phyloP scores from a whole-genome alignment of 2,329 filamentous ascomycete species.

The Ophiostoma angusticollis region DNA sequence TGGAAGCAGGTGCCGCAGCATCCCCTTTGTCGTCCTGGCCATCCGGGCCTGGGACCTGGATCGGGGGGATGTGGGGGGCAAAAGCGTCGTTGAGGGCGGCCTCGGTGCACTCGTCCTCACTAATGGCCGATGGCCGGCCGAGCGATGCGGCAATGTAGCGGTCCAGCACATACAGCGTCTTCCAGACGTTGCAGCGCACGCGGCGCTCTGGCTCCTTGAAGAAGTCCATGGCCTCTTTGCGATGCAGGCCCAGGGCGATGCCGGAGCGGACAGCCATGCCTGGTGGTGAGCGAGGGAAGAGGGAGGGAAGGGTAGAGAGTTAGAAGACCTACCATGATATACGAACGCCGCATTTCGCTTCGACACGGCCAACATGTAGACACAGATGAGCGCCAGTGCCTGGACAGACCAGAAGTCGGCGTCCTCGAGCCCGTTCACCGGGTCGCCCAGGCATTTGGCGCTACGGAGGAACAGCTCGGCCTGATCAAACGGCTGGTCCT shows the following conservation, averaged over 20 bases:
- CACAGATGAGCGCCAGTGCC: constrained; percentile 47
- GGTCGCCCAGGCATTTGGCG: constrained; percentile 38
- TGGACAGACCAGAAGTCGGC: constrained; percentile 54
- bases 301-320: no score
- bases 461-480: constrained; percentile 52
- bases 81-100: constrained; percentile 23
- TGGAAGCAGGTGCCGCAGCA: background rate
- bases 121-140: constrained; percentile 48
- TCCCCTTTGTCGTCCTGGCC: background rate
- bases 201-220: constrained; percentile 23
- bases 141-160: constrained; percentile 49
- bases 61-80: background rate
- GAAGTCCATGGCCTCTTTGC: constrained; percentile 43
- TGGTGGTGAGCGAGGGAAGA: no score
- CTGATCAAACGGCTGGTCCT: constrained; percentile 33
- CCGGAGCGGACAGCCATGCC: constrained; percentile 52
- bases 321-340: no score
- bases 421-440: constrained; percentile 41
- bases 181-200: constrained; percentile 47
- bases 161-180: constrained; percentile 51
- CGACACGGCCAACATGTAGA: constrained; percentile 50
- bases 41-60: background rate
- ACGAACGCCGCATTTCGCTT: constrained; percentile 51
- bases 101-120: constrained; percentile 47
- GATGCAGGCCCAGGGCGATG: constrained; percentile 48